Evolutionary conservation across 805 yeast genomes (phyloP).

Genomic region (Brettanomyces custersianus): DNA sequence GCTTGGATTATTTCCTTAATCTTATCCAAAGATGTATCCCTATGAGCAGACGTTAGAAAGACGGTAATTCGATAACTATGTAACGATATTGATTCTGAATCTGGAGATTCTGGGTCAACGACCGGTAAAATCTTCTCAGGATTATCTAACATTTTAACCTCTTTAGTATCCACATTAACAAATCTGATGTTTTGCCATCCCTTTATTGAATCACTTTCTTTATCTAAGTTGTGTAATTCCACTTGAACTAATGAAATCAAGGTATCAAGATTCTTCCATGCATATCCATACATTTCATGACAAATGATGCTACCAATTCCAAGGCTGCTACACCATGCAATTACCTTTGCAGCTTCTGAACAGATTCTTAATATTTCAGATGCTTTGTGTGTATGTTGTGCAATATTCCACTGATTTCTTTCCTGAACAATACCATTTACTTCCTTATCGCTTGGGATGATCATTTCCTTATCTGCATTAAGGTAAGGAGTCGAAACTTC

Average conservation of each 20-base stretch:
- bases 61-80: constrained; percentile 12
- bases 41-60: constrained; percentile 10
- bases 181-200: constrained; percentile 3
- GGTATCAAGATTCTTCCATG: constrained; percentile 21
- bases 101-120: too few species aligned
- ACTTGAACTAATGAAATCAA: constrained; percentile 18
- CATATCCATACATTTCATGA: constrained; percentile 21
- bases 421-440: constrained; percentile 22
- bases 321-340: constrained; percentile 20
- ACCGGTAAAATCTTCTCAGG: too few species aligned
- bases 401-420: constrained; percentile 32
- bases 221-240: constrained; percentile 16
- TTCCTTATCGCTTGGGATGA: constrained; percentile 30
- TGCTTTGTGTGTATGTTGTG: constrained; percentile 30
- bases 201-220: constrained; percentile 1
- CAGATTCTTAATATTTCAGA: constrained; percentile 32
- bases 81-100: constrained; percentile 7
- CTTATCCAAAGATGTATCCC: constrained; percentile 2
- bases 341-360: constrained; percentile 27
- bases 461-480: constrained; percentile 30
- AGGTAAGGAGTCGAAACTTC: constrained; percentile 35
- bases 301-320: constrained; percentile 18
- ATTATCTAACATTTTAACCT: constrained; percentile 9
- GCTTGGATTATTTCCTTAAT: constrained; percentile 1
- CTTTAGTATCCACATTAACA: constrained; percentile 12